Evolutionary conservation across 768 basidiomycete species (phyloP).

Genomic region (Mycena chlorophos): DNA sequence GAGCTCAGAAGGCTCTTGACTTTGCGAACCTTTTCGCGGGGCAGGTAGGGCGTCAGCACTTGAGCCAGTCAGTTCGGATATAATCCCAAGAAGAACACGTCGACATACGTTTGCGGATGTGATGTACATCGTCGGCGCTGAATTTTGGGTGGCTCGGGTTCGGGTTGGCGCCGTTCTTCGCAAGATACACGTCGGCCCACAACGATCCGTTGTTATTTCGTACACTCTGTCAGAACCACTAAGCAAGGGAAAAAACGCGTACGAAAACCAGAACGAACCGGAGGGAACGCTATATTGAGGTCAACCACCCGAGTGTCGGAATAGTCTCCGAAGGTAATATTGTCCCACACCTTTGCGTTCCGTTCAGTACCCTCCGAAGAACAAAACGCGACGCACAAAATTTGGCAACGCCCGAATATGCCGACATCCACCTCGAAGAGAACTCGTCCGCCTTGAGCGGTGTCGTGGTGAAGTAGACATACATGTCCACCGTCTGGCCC

Average conservation of each 20-base stretch:
- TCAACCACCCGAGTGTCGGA: slow-evolving; percentile 57
- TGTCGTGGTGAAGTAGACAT: slow-evolving; percentile 67
- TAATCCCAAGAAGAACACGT: neutral
- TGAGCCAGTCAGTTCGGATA: slow-evolving; percentile 2
- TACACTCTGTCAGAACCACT: slow-evolving; percentile 51
- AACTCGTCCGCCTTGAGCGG: slow-evolving; percentile 64
- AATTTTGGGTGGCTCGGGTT: slow-evolving; percentile 59
- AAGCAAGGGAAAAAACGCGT: neutral
- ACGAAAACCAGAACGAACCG: slow-evolving; percentile 47
- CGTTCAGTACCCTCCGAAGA: too few species aligned
- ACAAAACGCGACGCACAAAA: too few species aligned
- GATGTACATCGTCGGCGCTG: slow-evolving; percentile 58
- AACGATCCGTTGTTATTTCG: slow-evolving; percentile 76
- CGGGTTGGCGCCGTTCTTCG: slow-evolving; percentile 63
- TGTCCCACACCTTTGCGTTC: too few species aligned
- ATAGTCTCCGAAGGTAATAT: slow-evolving; percentile 79
- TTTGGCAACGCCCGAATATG: slow-evolving; percentile 56
- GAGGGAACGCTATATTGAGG: slow-evolving; percentile 61
- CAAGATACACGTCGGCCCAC: slow-evolving; percentile 82
- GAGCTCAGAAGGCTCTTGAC: slow-evolving; percentile 75
- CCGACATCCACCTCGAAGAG: slow-evolving; percentile 51
- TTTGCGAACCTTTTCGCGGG: slow-evolving; percentile 71
- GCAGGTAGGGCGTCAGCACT: slow-evolving; percentile 88
- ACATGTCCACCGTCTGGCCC: slow-evolving; percentile 62
- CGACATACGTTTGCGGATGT: slow-evolving; percentile 70